Base-by-base conservation (phyloP, 768 basidiomycete species). In the Termitomyces sp. region DNA sequence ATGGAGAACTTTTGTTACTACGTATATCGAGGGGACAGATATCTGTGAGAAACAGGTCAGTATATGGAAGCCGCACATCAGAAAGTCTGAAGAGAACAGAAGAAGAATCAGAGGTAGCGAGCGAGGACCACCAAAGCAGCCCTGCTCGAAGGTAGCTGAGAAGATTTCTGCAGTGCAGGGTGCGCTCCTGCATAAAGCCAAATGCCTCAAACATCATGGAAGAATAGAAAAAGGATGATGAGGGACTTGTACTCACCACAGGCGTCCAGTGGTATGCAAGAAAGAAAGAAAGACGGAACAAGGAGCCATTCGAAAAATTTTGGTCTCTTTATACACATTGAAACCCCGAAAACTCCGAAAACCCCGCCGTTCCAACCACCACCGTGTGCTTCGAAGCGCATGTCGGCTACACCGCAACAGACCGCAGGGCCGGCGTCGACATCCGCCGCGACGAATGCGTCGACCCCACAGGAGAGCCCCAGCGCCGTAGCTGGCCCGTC, bases 171-270 rank as follows among this genome's bases (percentile, higher is more conserved):
- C 89, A 91, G 72, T 77, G 87, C 85, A 82, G 82, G 83, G 73
- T 64, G 66, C 79, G 66, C 69, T 71, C 82, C 77, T 76, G 83
- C 88, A 64, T 91, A 89, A 90, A 90, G 89, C 89, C 88, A 91
- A 90, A 90, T 91, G 89, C 89, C 89, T 91, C 89, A 89, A 89
- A 86, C 88, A 91, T 91, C 89, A 87, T 84, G 64, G 47, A 54
- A 26, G 45, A 42, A 32, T 34, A 49, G 56, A 61, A 27, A 33
- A 62, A 59, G 30, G 57, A 60, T 57, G 46, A 56, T 58, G 59
- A 58, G 43, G 46, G 33, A 20, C 30, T 48, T 14, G 64, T 45
- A 67, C 74, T 75, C 69, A 75, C 74, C 57, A 53, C 1, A n/a
- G n/a, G n/a, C n/a, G n/a, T n/a, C n/a, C n/a, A n/a, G n/a, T n/a